Conservation (phyloP, 106 monocot species). For the Gastrodia elata region DNA sequence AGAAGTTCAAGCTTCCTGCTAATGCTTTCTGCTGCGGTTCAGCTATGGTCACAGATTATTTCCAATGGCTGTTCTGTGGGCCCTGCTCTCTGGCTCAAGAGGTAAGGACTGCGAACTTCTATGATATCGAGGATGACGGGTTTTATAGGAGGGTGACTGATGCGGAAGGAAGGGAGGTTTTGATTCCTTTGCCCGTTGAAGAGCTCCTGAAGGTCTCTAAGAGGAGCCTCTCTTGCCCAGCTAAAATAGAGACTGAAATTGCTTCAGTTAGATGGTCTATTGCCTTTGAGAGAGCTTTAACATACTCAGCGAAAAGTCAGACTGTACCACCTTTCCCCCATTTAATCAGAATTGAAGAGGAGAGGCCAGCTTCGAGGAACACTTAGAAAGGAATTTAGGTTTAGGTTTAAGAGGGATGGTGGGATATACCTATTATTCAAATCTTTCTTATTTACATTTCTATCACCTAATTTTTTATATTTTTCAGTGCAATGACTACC, state of each 20-base stretch:
- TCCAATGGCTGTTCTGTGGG: constrained; percentile 35
- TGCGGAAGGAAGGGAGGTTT: not conserved
- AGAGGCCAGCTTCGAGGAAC: not conserved
- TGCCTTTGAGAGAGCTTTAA: not conserved
- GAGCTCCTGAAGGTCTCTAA: not conserved
- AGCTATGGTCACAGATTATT: constrained; percentile 12
- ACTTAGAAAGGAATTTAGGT: too few species aligned
- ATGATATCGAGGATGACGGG: constrained; percentile 22
- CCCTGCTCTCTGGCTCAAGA: constrained; percentile 34
- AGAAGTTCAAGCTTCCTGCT: constrained; percentile 25
- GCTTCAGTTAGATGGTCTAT: not conserved
- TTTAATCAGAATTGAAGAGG: not conserved
- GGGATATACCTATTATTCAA: too few species aligned
- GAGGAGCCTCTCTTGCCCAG: constrained; percentile 14
- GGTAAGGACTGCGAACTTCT: constrained; percentile 31
- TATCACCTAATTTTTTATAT: too few species aligned
- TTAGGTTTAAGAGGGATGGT: too few species aligned
- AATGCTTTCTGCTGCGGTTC: constrained; percentile 12
- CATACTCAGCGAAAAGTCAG: too few species aligned
- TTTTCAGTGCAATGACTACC: too few species aligned
- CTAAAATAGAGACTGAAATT: not conserved
- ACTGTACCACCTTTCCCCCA: not conserved
- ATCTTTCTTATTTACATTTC: too few species aligned
- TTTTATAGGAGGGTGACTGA: constrained; percentile 12
- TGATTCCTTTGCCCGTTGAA: constrained; percentile 11